phyloP scores from a whole-genome alignment of 108 stramenopile genomes.

The Conticribra guillardii region DNA sequence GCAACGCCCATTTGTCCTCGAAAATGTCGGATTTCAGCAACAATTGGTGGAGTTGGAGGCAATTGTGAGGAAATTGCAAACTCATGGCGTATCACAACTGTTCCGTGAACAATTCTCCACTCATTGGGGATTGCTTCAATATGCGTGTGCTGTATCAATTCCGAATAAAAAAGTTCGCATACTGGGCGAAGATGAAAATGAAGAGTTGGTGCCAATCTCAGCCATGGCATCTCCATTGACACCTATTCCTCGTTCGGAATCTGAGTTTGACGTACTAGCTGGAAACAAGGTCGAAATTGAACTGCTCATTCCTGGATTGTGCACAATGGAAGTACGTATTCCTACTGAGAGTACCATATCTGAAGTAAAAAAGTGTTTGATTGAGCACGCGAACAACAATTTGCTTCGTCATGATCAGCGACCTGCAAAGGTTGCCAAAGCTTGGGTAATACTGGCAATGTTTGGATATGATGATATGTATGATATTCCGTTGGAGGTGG shows the following conservation, averaged over 20 bases:
- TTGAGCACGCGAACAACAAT: slow-evolving; percentile 62
- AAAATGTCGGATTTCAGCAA: slow-evolving; percentile 77
- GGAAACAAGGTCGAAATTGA: slow-evolving; percentile 67
- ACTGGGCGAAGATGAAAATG: slow-evolving; percentile 13
- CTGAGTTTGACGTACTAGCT: slow-evolving; percentile 25
- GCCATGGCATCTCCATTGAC: slow-evolving; percentile 10
- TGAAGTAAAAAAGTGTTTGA: slow-evolving; percentile 55
- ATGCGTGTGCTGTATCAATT: slow-evolving; percentile 9
- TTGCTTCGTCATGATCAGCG: slow-evolving; percentile 47
- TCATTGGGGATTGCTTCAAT: slow-evolving; percentile 35
- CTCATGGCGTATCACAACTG: slow-evolving; percentile 3
- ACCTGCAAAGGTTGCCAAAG: slow-evolving; percentile 63
- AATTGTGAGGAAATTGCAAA: slow-evolving; percentile 44
- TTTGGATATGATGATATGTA: slow-evolving; percentile 81
- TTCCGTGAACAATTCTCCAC: slow-evolving; percentile 17
- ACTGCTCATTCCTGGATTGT: slow-evolving; percentile 74
- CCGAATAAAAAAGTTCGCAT: slow-evolving; percentile 38
- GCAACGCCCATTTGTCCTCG: slow-evolving; percentile 69
- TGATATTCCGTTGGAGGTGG: slow-evolving; percentile 70
- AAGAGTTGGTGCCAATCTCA: slow-evolving; percentile 22
- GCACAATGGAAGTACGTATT: slow-evolving; percentile 74
- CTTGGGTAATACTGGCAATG: slow-evolving; percentile 72
- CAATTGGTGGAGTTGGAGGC: slow-evolving; percentile 73
- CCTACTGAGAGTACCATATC: slow-evolving; percentile 61
- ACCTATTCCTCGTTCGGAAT: slow-evolving; percentile 18